These are phyloP conservation scores for Rheum nobile DNA, from an alignment of 148 eudicot genomes.

Conservation along the genomic window DNA sequence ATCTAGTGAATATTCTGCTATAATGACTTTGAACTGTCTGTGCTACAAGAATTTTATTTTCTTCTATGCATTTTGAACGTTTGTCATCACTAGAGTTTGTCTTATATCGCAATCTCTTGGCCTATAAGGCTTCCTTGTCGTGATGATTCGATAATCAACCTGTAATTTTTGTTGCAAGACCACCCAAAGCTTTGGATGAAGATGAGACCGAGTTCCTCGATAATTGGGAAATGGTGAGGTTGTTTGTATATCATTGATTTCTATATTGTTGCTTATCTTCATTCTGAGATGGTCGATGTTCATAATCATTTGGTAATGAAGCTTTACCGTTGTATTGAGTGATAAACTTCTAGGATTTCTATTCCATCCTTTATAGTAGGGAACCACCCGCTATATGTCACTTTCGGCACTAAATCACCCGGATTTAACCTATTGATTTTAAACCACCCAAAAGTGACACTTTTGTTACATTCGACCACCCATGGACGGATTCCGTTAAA, in stretches of 20 bases:
- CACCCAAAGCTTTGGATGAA: constrained; percentile 98
- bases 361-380: not conserved
- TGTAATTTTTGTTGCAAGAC: constrained; percentile 43
- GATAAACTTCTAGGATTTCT: not conserved
- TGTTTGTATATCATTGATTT: too few species aligned
- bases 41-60: not conserved
- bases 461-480: too few species aligned
- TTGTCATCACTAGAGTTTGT: not conserved
- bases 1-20: too few species aligned
- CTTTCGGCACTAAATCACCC: too few species aligned
- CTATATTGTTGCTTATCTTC: too few species aligned
- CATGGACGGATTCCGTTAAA: too few species aligned
- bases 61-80: too few species aligned
- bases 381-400: too few species aligned
- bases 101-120: not conserved
- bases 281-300: not conserved
- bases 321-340: not conserved
- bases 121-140: not conserved
- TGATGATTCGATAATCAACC: not conserved
- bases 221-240: constrained; percentile 54
- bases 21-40: not conserved
- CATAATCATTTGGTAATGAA: not conserved
- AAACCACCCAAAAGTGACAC: too few species aligned
- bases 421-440: too few species aligned
- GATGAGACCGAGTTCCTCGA: constrained; percentile 94